Evolutionary conservation across 305 asterid genomes (phyloP).

Genomic region (Fraxinus dipetala): DNA sequence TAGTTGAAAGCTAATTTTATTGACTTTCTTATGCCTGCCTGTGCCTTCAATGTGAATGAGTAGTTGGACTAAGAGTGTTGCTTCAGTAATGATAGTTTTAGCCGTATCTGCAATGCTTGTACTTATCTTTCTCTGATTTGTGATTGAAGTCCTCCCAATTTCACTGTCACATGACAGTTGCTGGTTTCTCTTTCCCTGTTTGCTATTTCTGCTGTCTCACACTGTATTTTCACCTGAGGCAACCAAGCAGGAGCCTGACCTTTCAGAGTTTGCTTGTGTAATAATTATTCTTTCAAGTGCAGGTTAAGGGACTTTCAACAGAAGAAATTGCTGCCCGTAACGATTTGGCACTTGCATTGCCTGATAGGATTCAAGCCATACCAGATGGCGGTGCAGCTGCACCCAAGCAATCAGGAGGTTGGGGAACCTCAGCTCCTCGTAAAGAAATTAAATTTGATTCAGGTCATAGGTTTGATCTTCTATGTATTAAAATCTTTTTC

Average conservation of each 20-base stretch:
- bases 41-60: neutral
- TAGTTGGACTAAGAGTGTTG: neutral
- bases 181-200: conserved; percentile 1
- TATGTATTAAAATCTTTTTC: neutral
- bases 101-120: neutral
- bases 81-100: neutral
- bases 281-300: conserved; percentile 19
- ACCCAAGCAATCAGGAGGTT: conserved; percentile 72
- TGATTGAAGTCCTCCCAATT: conserved; percentile 10
- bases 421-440: conserved; percentile 86
- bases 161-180: neutral
- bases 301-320: conserved; percentile 80
- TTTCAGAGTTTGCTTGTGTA: conserved; percentile 9
- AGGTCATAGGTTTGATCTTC: conserved; percentile 38
- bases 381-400: conserved; percentile 84
- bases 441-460: conserved; percentile 82
- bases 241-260: neutral
- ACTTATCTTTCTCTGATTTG: neutral
- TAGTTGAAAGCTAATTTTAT: neutral
- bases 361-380: conserved; percentile 81
- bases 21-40: neutral
- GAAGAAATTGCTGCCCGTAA: conserved; percentile 81
- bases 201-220: conserved; percentile 3
- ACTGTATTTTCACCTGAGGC: neutral
- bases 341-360: conserved; percentile 78